These are phyloP conservation scores for Erodium maritimum DNA, from an alignment of 345 rosid species.

Conservation along the genomic window DNA sequence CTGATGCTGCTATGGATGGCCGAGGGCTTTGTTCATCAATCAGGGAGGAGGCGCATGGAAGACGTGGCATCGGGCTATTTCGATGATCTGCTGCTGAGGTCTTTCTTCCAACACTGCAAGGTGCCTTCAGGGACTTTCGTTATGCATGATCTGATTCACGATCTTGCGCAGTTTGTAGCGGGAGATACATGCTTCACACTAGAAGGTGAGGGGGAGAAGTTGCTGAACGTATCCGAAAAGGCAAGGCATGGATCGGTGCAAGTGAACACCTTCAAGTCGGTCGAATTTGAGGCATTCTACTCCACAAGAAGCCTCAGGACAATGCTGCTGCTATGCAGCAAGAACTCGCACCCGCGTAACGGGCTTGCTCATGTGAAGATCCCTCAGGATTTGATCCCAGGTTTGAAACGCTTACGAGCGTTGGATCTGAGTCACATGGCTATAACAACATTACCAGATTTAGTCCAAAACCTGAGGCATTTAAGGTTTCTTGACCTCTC, in stretches of 20 bases:
- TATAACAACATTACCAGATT: conserved; percentile 4
- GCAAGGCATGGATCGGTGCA: conserved; percentile 7
- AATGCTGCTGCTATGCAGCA: conserved; percentile 7
- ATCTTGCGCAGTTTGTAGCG: conserved; percentile 9
- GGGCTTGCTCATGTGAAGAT: not conserved
- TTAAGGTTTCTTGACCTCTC: conserved; percentile 16
- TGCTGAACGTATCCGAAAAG: not conserved
- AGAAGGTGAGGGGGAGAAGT: conserved; percentile 4
- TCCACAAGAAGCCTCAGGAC: conserved; percentile 8
- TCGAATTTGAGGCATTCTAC: conserved; percentile 4
- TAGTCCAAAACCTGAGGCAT: conserved; percentile 8
- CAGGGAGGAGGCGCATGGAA: conserved; percentile 3
- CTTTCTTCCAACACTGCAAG: conserved; percentile 11
- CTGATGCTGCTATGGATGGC: conserved; percentile 18
- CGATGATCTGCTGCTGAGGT: conserved; percentile 6
- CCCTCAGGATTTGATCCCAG: conserved; percentile 5
- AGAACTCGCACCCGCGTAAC: not conserved
- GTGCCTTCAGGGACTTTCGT: not conserved
- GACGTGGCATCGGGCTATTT: conserved; percentile 13
- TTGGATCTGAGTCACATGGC: conserved; percentile 9
- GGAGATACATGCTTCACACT: conserved; percentile 8
- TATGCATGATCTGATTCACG: conserved; percentile 17
- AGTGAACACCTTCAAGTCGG: conserved; percentile 5
- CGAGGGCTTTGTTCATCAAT: conserved; percentile 11
- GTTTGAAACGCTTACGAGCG: conserved; percentile 8